A percentile compares a stretch with the other conserved stretches of the same genome.
These are phyloP conservation scores for Paracamarosporium sp. DNA, from an alignment of 2,329 filamentous ascomycete species.

Conservation along the genomic window DNA sequence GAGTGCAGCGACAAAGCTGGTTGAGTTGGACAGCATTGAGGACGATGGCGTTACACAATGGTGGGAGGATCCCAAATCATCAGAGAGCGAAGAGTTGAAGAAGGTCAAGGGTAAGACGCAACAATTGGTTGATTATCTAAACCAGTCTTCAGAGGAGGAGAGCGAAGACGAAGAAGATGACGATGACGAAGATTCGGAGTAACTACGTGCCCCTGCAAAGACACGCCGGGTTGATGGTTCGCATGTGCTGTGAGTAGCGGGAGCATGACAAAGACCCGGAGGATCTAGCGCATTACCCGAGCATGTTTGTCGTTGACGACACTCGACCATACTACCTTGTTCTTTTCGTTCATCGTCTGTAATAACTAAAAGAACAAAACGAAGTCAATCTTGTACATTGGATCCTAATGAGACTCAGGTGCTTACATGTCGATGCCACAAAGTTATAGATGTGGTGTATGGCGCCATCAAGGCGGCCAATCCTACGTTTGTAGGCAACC, in stretches of 20 bases:
- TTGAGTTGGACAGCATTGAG: constrained; percentile 82
- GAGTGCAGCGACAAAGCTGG: constrained; percentile 82
- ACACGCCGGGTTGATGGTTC: background rate
- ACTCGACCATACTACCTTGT: too few relatives aligned
- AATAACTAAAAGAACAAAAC: too few relatives aligned
- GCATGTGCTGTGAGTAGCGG: too few relatives aligned
- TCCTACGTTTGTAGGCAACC: background rate
- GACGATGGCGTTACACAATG: constrained; percentile 88
- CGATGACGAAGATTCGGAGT: constrained; percentile 48
- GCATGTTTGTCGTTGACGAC: too few relatives aligned
- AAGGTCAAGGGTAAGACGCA: constrained; percentile 75
- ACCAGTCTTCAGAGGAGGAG: constrained; percentile 75
- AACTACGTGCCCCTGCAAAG: constrained; percentile 10
- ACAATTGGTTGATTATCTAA: constrained; percentile 80
- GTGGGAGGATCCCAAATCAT: constrained; percentile 80
- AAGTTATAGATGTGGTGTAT: too few relatives aligned
- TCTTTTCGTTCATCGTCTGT: too few relatives aligned
- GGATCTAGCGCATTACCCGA: too few relatives aligned
- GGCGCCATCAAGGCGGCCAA: background rate
- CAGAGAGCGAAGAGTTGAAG: constrained; percentile 71
- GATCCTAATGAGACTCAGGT: too few relatives aligned
- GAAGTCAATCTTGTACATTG: too few relatives aligned
- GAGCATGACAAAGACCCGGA: too few relatives aligned
- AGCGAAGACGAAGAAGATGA: constrained; percentile 66
- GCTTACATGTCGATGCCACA: too few relatives aligned